Base-by-base conservation (phyloP, 163 green algal species). In the Scenedesmus sp. region DNA sequence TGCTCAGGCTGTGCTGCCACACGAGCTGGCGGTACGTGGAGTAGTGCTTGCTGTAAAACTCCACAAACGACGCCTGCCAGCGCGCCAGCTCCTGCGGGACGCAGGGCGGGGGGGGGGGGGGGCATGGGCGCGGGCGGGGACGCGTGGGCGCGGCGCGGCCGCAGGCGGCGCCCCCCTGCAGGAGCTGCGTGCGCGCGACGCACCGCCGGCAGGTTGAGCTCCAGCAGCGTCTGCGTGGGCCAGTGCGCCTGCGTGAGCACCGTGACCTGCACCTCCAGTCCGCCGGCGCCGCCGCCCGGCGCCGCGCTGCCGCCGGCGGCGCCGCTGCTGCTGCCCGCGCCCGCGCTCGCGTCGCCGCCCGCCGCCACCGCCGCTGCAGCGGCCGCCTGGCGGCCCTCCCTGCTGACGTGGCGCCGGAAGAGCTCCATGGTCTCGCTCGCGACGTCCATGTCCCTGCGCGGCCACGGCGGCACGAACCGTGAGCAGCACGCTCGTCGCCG, bases 211-310 rank as follows among this genome's bases (percentile, higher is more conserved):
- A 99, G 87, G 39, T 86, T 90, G 60, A 92, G 89, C 36, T 98
- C 92, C 22, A 94, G 51, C 4, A 92, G 57, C 0, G 93, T 85
- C 83, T 98, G 98, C 33, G 89, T 93, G 17, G 96, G 96, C 96
- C 96, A 99, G 88, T 96, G 97, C 58, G 95, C 95, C 24, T 85
- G 90, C 9, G 96, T 99, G 60, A 99, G 90, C 47, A 99, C 93
- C 50, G 90, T 85, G 72, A 98, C 89, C 66, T 98, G 92, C 29
- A 97, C 76, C 51, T 89, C 92, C 3, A 83, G 53, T 17, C 60
- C 54, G 44, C 53, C 36, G 14, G 53, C 75, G 29, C 47, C n/a
- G 67, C 51, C 63, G 10, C 20, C n/a, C 26, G 44, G 48, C 47
- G 62, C 28, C 26, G 31, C 24, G 33, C 48, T 71, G 63, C 54